Evolutionary conservation across 805 yeast genomes (phyloP).

Genomic region (Clavispora fructus): DNA sequence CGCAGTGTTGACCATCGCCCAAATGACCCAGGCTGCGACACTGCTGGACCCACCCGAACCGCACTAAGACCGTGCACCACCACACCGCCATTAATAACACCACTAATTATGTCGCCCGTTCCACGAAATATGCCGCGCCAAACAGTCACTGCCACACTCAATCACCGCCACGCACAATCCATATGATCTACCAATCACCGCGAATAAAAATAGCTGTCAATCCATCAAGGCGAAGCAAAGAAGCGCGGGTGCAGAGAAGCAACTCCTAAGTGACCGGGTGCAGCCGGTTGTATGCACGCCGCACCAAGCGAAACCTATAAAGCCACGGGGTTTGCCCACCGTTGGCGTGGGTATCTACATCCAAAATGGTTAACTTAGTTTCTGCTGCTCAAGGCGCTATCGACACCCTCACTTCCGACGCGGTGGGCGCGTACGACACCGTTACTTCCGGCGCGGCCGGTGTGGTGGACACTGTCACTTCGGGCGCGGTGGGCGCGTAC

Average conservation of each 20-base stretch:
- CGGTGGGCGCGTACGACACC: conserved; percentile 2
- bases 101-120: no score
- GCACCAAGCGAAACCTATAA: background rate
- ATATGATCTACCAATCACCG: no score
- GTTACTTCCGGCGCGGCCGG: conserved; percentile 6
- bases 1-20: no score
- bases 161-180: no score
- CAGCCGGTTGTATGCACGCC: background rate
- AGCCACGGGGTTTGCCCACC: background rate
- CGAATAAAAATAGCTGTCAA: no score
- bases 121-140: no score
- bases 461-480: conserved; percentile 6
- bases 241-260: background rate
- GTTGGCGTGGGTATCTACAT: background rate
- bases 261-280: background rate
- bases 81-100: no score
- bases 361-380: background rate
- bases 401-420: conserved; percentile 2
- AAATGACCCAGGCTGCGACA: no score
- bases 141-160: no score
- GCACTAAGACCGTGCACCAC: no score
- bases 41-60: no score
- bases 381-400: conserved; percentile 4
- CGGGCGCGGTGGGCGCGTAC: conserved; percentile 4
- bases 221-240: background rate